These are phyloP conservation scores for Aspergillus brasiliensis DNA, from an alignment of 2,329 filamentous ascomycete species.

Conservation along the genomic window DNA sequence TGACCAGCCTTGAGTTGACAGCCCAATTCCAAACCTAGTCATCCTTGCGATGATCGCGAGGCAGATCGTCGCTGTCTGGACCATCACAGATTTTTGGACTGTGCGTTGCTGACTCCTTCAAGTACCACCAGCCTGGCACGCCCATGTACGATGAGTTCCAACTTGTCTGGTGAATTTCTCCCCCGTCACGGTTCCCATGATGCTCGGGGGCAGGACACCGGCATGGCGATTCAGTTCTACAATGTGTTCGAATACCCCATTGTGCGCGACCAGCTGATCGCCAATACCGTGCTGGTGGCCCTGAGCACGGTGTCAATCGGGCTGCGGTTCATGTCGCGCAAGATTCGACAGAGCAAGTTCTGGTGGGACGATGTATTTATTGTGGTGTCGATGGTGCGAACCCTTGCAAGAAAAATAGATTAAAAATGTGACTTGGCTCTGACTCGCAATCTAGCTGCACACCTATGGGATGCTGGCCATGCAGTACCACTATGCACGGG, in stretches of 20 bases:
- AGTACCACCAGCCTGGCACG: neutral
- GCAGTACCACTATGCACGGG: constrained; percentile 21
- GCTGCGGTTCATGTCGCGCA: constrained; percentile 32
- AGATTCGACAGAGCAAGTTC: constrained; percentile 28
- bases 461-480: constrained; percentile 25
- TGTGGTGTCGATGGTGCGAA: constrained; percentile 16
- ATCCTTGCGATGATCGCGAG: neutral
- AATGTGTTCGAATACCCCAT: constrained; percentile 18
- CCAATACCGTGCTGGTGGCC: constrained; percentile 28
- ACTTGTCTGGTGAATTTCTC: neutral
- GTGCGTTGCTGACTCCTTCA: neutral
- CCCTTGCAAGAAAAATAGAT: no score
- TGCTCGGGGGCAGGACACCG: neutral
- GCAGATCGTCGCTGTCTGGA: constrained; percentile 2
- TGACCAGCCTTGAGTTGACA: no score
- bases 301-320: constrained; percentile 28
- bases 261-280: constrained; percentile 24
- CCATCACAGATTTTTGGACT: neutral
- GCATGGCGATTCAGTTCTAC: constrained; percentile 13
- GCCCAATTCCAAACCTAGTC: neutral
- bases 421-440: no score
- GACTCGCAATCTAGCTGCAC: constrained; percentile 6
- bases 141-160: no score
- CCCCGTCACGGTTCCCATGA: neutral
- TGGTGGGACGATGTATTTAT: constrained; percentile 36